Percentiles rank a stretch among this genome's conserved stretches.
Evolutionary conservation across 495 filamentous ascomycete genomes (phyloP).

Genomic region (Lasiosphaeriaceae sp.): DNA sequence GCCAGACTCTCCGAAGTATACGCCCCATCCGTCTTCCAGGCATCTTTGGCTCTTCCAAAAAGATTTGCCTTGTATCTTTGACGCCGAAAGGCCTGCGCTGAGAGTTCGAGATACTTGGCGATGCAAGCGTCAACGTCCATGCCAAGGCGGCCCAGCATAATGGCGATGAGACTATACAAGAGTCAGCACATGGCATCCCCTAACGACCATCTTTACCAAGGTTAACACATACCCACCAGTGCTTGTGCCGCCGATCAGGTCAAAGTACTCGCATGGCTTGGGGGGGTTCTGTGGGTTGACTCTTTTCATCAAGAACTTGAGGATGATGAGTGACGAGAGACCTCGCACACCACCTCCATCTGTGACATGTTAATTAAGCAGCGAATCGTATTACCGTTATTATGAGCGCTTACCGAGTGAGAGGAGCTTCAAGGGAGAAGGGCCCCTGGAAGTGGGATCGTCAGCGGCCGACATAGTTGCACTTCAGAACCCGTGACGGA

Average conservation of each 20-base stretch:
- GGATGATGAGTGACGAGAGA: slow-evolving; percentile 44
- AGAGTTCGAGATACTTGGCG: not conserved
- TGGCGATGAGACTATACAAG: slow-evolving; percentile 5
- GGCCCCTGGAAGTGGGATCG: too few relatives aligned
- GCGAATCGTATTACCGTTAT: too few relatives aligned
- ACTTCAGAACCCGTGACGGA: too few relatives aligned
- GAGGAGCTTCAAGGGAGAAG: too few relatives aligned
- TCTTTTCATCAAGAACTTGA: slow-evolving; percentile 45
- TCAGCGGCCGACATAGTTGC: too few relatives aligned
- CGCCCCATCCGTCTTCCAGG: not conserved
- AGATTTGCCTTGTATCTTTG: not conserved
- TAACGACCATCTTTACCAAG: not conserved
- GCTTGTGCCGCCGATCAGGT: slow-evolving; percentile 25
- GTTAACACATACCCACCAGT: slow-evolving; percentile 13
- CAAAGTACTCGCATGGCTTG: slow-evolving; percentile 43
- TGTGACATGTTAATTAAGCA: too few relatives aligned
- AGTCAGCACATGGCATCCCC: not conserved
- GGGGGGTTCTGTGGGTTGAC: slow-evolving; percentile 35
- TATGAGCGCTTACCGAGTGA: too few relatives aligned
- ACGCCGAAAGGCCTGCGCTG: not conserved
- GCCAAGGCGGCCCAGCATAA: slow-evolving; percentile 9
- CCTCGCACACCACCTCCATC: slow-evolving; percentile 53
- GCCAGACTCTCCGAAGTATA: not conserved
- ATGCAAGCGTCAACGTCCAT: slow-evolving; percentile 7
- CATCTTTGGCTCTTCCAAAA: not conserved